phyloP scores from a whole-genome alignment of 2,329 filamentous ascomycete genomes.

The Zymoseptoria tritici region DNA sequence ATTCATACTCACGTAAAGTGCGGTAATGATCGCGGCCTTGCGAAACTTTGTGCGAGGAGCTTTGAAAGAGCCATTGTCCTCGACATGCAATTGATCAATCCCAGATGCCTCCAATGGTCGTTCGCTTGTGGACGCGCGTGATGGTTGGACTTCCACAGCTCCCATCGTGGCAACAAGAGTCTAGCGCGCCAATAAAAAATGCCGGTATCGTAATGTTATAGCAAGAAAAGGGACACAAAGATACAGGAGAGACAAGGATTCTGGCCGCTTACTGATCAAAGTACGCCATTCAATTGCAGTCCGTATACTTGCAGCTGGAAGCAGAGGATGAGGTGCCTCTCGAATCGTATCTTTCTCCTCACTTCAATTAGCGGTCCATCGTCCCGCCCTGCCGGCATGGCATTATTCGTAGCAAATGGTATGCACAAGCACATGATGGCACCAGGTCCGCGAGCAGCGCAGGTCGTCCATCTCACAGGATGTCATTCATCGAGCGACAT shows the following conservation, averaged over 20 bases:
- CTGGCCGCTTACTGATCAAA: not conserved
- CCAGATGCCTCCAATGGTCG: not conserved
- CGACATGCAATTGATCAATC: not conserved
- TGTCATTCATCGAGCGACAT: too few species aligned
- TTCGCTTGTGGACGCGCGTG: not conserved
- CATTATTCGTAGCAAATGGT: too few species aligned
- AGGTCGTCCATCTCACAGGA: too few species aligned
- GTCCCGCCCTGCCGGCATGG: not conserved
- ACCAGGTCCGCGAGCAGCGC: too few species aligned
- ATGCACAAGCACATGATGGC: too few species aligned
- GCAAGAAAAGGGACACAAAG: not conserved
- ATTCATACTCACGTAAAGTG: conserved; percentile 1
- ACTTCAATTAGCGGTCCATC: not conserved
- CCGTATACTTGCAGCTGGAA: not conserved
- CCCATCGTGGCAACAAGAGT: not conserved
- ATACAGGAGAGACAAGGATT: not conserved
- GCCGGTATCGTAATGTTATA: not conserved
- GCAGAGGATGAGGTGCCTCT: not conserved
- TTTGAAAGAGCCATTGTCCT: not conserved
- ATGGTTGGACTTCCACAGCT: not conserved
- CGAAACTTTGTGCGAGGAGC: conserved; percentile 24
- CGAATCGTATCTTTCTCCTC: not conserved
- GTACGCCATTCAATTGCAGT: not conserved
- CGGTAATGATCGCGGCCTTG: conserved; percentile 3
- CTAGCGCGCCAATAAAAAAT: not conserved